Conservation (phyloP, 345 rosid genomes). For the Eucalyptus camaldulensis region DNA sequence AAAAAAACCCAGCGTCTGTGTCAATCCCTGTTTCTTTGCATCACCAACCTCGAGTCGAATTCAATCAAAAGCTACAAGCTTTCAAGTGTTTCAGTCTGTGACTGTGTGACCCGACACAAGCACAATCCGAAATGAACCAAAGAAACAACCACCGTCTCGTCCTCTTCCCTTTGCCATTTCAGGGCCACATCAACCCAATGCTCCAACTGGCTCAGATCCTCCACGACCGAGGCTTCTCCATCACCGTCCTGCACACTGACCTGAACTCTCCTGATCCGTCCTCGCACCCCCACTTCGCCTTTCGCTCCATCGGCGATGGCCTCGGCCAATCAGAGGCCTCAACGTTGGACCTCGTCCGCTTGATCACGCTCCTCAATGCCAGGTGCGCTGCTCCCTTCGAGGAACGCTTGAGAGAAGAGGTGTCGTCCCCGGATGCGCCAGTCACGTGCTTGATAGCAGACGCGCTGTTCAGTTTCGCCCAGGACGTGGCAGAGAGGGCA, state of each 20-base stretch:
- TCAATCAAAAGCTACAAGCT: not conserved
- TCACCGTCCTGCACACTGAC: constrained; percentile 9
- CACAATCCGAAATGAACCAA: not conserved
- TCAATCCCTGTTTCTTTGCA: not conserved
- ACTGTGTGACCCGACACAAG: not conserved
- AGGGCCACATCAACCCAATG: constrained; percentile 25
- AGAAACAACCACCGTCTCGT: constrained; percentile 6
- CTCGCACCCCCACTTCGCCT: constrained; percentile 12
- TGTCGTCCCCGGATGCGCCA: not conserved
- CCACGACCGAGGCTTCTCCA: constrained; percentile 17
- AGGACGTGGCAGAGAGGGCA: constrained; percentile 6
- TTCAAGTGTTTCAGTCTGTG: not conserved
- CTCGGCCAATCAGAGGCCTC: constrained; percentile 1
- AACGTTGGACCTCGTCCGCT: not conserved
- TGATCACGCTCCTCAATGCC: not conserved
- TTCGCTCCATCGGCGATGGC: constrained; percentile 6
- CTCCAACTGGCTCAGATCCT: constrained; percentile 22
- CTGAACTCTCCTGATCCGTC: constrained; percentile 18
- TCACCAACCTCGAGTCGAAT: not conserved
- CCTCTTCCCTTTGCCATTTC: constrained; percentile 11
- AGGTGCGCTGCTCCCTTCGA: constrained; percentile 3
- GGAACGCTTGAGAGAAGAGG: constrained; percentile 6
- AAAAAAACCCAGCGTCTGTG: not conserved
- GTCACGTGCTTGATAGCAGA: constrained; percentile 11
- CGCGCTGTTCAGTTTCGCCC: constrained; percentile 7